phyloP scores from a whole-genome alignment of 352 stramenopile genomes.

The Aphanomyces astaci region DNA sequence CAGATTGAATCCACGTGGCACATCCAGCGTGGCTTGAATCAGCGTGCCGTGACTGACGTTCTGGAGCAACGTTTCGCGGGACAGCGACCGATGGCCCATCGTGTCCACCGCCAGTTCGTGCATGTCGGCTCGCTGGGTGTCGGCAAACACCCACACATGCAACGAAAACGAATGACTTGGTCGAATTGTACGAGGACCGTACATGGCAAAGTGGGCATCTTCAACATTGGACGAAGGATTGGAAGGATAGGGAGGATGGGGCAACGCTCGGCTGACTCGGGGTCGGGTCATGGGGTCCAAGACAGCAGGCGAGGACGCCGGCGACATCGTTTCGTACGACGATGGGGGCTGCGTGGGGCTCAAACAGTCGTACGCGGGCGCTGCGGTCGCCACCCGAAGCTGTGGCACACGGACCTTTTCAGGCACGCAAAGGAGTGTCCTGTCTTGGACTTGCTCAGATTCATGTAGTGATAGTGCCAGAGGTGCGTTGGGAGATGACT shows the following conservation, averaged over 20 bases:
- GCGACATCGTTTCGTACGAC: constrained; percentile 4
- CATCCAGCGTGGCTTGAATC: constrained; percentile 65
- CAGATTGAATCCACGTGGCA: constrained; percentile 51
- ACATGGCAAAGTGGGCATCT: constrained; percentile 15
- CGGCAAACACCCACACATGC: constrained; percentile 63
- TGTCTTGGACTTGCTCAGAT: not conserved
- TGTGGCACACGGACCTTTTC: not conserved
- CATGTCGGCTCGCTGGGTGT: constrained; percentile 54
- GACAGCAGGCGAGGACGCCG: not conserved
- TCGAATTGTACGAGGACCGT: constrained; percentile 29
- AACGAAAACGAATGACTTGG: constrained; percentile 43
- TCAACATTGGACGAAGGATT: not conserved
- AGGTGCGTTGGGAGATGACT: no score
- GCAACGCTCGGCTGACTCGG: constrained; percentile 1
- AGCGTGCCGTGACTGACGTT: constrained; percentile 34
- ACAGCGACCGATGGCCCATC: not conserved
- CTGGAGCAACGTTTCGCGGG: not conserved
- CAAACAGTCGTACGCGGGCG: not conserved
- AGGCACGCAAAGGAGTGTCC: not conserved
- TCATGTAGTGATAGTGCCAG: not conserved
- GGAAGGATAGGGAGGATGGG: not conserved
- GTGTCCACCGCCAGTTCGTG: constrained; percentile 45
- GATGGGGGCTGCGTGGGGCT: not conserved
- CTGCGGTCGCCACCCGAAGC: not conserved
- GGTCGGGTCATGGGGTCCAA: not conserved